Evolutionary conservation across 2,329 filamentous ascomycete species (phyloP), one percentile per base, ranked within the genome.

Genomic region (Venturia oleaginea): DNA sequence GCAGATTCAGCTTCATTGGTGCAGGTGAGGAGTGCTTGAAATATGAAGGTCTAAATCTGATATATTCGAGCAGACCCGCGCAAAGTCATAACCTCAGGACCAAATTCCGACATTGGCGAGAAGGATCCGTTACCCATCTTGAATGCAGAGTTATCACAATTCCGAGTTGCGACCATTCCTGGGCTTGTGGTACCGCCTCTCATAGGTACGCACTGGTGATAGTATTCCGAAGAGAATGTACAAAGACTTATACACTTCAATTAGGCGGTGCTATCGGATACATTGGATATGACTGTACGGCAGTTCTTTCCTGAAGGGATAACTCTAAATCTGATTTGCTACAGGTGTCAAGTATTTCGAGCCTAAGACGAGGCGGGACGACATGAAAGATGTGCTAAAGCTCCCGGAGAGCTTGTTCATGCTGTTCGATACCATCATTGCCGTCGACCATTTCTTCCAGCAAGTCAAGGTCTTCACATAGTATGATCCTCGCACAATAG

Each of bases 341-440:
- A 46, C 46, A 57, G 51, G 51, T 76, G 91, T 99, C 71, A 87
- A 88, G 72, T 97, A 97, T 78, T 99, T 99, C 70, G 94, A 99
- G 81, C 94, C 94, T 67, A 95, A 92, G 82, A 97, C 94, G n/a
- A 87, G 87, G 32, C 85, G 92, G 61, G 30, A 51, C n/a, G 86
- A 91, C 55, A 86, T 97, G 81, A 88, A 94, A 76, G 94, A 99
- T 76, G 84, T 95, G 37, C 83, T 97, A 27, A 80, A 88, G 66
- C 90, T 97, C 51, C 94, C 94, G 0, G 94, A 99, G 81, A 92
- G 91, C 66, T 81, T 97, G 37, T 97, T 99, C 75, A 97, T 97
- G 91, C 83, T 99, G 17, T 97, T 91, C 76, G 90, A 97, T 74
- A 97, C 93, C 48, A 88, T 97, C 66, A 83, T 99, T 34, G 92